Conservation (phyloP, 1,284 basidiomycete genomes). For the Mycosarcoma mackinlayi region DNA sequence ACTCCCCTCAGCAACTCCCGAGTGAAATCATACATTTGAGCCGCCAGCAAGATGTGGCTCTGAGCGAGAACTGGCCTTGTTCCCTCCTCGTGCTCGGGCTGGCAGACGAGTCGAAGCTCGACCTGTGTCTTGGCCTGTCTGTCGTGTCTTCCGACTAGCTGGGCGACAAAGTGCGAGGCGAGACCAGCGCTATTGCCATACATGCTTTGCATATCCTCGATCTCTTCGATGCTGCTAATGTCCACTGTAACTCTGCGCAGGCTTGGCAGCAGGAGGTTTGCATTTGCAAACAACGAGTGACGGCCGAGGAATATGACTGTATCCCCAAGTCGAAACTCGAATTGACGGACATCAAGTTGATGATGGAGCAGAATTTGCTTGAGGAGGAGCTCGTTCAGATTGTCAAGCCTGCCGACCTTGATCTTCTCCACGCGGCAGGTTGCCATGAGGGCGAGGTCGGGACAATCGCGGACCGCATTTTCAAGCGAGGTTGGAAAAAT, state of each 20-base stretch:
- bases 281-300: conserved; percentile 13
- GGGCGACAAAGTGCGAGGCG: conserved; percentile 7
- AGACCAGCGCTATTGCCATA: conserved; percentile 1
- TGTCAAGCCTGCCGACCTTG: conserved; percentile 18
- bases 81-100: background rate
- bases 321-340: conserved; percentile 17
- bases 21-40: conserved; percentile 11
- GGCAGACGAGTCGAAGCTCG: conserved; percentile 16
- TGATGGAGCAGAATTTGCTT: conserved; percentile 14
- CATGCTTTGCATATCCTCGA: background rate
- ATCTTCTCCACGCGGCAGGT: background rate
- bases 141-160: conserved; percentile 12
- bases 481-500: conserved; percentile 12
- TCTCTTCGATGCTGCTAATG: conserved; percentile 5
- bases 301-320: conserved; percentile 15
- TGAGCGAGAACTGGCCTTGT: background rate
- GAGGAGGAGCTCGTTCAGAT: conserved; percentile 21
- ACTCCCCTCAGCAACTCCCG: background rate
- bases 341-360: conserved; percentile 11
- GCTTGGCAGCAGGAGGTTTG: conserved; percentile 7
- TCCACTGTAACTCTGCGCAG: conserved; percentile 16
- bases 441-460: conserved; percentile 2
- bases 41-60: conserved; percentile 5
- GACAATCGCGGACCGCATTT: conserved; percentile 6
- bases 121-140: background rate